Evolutionary conservation across 2,329 filamentous ascomycete genomes (phyloP), one percentile per base, ranked within the genome.

Genomic region (Colletotrichum gloeosporioides): DNA sequence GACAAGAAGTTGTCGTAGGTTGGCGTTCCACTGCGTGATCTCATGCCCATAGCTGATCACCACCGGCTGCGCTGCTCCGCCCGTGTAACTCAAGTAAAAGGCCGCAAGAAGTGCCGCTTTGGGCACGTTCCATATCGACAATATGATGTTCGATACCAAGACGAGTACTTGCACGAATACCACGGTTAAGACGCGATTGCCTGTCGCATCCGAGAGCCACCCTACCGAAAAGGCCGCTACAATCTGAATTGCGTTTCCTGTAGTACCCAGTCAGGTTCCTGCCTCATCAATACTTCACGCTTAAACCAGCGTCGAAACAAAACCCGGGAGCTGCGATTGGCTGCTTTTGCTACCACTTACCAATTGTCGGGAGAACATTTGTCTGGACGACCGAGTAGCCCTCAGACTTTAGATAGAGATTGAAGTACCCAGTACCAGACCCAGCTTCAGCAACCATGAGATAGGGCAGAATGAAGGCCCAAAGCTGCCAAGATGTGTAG

Each of bases 381-480:
- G 88, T 85, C 77, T 92, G 91, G 86, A 88, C 89, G 0, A 79
- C 73, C 53, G 88, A 86, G 73, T 87, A 87, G n/a, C 83, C 80
- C 76, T 72, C 86, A 80, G 61, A 82, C 79, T 87, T 87, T 39
- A 87, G 77, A 84, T 85, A 87, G 6, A 87, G 77, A n/a, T 18
- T 83, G 79, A 55, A 87, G 66, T 79, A 78, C 25, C 71, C 73
- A 12, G 78, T 75, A 2, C 72, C 76, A 4, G 67, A 72, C 15
- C 67, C 59, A 32, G 72, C 73, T 8, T 73, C 70, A 8, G 78
- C 77, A 10, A 78, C 73, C 77, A 78, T 73, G 6, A 71, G 73
- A 36, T 79, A 79, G 5, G 78, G 78, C 5, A 78, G 25, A 7
- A 79, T 73, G 29, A 79, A 79, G 1, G 64, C 55, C 78, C 78